Conservation (phyloP, 2,329 filamentous ascomycete species). For the Epichloe hybrida region DNA sequence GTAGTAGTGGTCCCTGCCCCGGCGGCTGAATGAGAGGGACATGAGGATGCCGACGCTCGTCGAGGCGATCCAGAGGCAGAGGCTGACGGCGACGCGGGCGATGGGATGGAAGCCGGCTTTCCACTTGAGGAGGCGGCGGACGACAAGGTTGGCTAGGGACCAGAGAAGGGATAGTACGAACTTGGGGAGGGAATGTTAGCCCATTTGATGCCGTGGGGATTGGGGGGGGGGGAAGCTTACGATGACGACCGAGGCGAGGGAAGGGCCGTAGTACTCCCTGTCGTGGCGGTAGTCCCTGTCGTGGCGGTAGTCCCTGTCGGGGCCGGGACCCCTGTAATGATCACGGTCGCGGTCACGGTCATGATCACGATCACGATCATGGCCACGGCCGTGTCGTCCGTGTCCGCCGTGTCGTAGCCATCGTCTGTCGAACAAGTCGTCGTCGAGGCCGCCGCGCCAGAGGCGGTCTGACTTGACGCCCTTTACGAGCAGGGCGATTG, state of each 20-base stretch:
- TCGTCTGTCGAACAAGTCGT: background rate
- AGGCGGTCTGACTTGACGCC: background rate
- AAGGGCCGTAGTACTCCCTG: constrained; percentile 3
- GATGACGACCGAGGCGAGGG: constrained; percentile 4
- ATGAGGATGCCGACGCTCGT: constrained; percentile 14
- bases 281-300: constrained; percentile 5
- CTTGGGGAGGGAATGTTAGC: background rate
- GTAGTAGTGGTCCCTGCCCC: background rate
- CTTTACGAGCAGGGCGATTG: constrained; percentile 10
- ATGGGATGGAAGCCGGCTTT: constrained; percentile 28
- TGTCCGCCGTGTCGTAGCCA: too few relatives aligned
- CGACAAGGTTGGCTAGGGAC: constrained; percentile 25
- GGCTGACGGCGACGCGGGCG: constrained; percentile 27
- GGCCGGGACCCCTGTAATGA: too few relatives aligned
- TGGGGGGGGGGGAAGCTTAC: background rate
- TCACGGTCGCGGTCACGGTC: too few relatives aligned
- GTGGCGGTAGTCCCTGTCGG: too few relatives aligned
- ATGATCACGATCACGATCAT: rapidly evolving
- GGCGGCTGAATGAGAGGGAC: constrained; percentile 7
- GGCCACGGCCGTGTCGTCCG: too few relatives aligned
- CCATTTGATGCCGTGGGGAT: too few relatives aligned
- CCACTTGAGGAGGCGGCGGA: constrained; percentile 18
- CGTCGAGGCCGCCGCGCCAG: background rate
- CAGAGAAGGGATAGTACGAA: constrained; percentile 15
- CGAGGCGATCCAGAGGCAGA: constrained; percentile 27